Evolutionary conservation across 1,284 basidiomycete genomes (phyloP).

Genomic region (Gymnopus androsaceus): DNA sequence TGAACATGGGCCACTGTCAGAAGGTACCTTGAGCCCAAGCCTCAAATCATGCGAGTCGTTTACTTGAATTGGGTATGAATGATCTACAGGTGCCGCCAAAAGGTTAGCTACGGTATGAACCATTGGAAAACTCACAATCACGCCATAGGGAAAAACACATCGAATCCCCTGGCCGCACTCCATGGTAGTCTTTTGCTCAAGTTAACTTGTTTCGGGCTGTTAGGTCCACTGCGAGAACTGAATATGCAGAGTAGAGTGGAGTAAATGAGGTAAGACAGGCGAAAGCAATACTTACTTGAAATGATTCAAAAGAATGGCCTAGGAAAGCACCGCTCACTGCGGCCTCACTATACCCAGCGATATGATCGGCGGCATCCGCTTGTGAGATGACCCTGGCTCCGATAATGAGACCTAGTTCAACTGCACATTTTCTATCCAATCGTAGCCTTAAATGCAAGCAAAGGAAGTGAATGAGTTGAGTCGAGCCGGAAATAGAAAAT

Average conservation of each 20-base stretch:
- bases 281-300: background rate
- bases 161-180: slow-evolving; percentile 90
- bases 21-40: slow-evolving; percentile 78
- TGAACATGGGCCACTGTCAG: background rate
- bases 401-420: slow-evolving; percentile 98
- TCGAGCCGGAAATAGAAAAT: background rate
- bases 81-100: slow-evolving; percentile 20
- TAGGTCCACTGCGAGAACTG: slow-evolving; percentile 93
- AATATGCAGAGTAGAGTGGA: too few species aligned
- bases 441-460: background rate
- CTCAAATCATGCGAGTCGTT: slow-evolving; percentile 75
- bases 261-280: background rate
- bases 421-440: slow-evolving; percentile 43
- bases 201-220: slow-evolving; percentile 94
- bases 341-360: slow-evolving; percentile 93
- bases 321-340: slow-evolving; percentile 24
- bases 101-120: background rate
- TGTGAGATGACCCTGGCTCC: slow-evolving; percentile 85
- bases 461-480: background rate
- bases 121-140: slow-evolving; percentile 29
- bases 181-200: slow-evolving; percentile 92
- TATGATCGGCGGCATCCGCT: slow-evolving; percentile 71
- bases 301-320: background rate
- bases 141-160: slow-evolving; percentile 87
- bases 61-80: slow-evolving; percentile 83